Percentiles rank a stretch among this genome's conserved stretches.
phyloP scores from a whole-genome alignment of 164 flowering plant species.

The Dillenia suffruticosa region DNA sequence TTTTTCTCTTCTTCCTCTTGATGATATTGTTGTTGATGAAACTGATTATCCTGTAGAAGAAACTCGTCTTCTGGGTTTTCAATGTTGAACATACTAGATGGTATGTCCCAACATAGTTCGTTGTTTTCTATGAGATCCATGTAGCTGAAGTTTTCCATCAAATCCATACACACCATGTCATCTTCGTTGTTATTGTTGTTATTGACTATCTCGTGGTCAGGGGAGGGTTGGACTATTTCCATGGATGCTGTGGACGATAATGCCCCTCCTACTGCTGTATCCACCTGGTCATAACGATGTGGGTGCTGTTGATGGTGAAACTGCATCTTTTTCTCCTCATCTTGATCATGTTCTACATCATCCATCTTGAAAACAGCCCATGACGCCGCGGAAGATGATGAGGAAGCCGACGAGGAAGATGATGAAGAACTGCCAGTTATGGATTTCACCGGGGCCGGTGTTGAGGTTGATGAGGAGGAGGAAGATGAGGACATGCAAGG shows the following conservation, averaged over 20 bases:
- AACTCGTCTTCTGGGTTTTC: slow-evolving; percentile 19
- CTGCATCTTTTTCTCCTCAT: slow-evolving; percentile 8
- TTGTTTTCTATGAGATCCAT: slow-evolving; percentile 65
- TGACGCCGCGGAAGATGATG: slow-evolving; percentile 34
- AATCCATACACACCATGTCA: slow-evolving; percentile 44
- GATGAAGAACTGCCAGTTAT: slow-evolving; percentile 27
- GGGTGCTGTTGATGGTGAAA: background rate
- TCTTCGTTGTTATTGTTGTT: background rate
- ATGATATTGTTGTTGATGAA: too few species aligned
- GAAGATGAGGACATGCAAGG: slow-evolving; percentile 87
- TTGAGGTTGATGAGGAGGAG: slow-evolving; percentile 40
- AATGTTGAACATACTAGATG: slow-evolving; percentile 38
- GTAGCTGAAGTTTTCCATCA: slow-evolving; percentile 68
- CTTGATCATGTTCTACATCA: slow-evolving; percentile 34
- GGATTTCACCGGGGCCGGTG: slow-evolving; percentile 22
- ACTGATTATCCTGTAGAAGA: background rate
- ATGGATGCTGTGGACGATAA: slow-evolving; percentile 38
- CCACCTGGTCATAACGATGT: background rate
- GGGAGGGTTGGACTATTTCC: slow-evolving; percentile 26
- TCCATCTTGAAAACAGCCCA: slow-evolving; percentile 54
- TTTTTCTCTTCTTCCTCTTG: too few species aligned
- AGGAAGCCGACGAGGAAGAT: slow-evolving; percentile 31
- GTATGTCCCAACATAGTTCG: slow-evolving; percentile 53
- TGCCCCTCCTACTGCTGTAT: slow-evolving; percentile 2
- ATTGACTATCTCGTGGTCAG: slow-evolving; percentile 6